Conservation (phyloP, 2,329 filamentous ascomycete genomes). For the Graphilbum ipis-grandicollis region DNA sequence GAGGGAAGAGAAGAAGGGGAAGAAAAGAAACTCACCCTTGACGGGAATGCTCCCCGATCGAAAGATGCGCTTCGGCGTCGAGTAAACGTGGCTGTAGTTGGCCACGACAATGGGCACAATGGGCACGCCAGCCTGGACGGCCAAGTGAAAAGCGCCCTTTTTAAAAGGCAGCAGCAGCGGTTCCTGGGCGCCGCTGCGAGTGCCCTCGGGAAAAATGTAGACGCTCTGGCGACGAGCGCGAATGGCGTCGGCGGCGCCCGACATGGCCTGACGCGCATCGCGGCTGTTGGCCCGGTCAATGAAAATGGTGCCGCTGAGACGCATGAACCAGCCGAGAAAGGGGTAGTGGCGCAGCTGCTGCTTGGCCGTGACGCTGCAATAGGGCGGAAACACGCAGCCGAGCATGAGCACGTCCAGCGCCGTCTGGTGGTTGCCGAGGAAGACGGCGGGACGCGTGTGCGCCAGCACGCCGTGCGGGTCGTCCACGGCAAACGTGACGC, state of each 20-base stretch:
- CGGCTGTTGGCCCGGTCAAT: slow-evolving; percentile 79
- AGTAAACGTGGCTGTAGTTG: slow-evolving; percentile 62
- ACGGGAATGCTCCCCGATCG: slow-evolving; percentile 54
- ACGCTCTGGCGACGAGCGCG: slow-evolving; percentile 53
- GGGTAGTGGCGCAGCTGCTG: slow-evolving; percentile 61
- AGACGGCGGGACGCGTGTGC: slow-evolving; percentile 61
- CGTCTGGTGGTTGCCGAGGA: slow-evolving; percentile 89
- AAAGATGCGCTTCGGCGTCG: slow-evolving; percentile 46
- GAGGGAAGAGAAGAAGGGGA: background rate
- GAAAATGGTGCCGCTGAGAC: slow-evolving; percentile 76
- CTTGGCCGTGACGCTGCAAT: slow-evolving; percentile 90
- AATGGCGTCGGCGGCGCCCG: slow-evolving; percentile 69
- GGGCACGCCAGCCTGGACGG: slow-evolving; percentile 82
- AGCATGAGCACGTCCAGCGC: slow-evolving; percentile 91
- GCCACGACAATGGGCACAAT: slow-evolving; percentile 73
- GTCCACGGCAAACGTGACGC: slow-evolving; percentile 59
- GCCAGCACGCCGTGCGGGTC: slow-evolving; percentile 47
- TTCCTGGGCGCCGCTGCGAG: slow-evolving; percentile 70
- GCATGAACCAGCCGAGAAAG: slow-evolving; percentile 89
- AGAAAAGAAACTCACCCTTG: slow-evolving; percentile 35
- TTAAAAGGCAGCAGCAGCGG: slow-evolving; percentile 87
- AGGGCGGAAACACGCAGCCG: slow-evolving; percentile 72
- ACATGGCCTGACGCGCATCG: slow-evolving; percentile 72
- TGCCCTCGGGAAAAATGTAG: slow-evolving; percentile 85
- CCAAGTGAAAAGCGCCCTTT: slow-evolving; percentile 94